A percentile compares a stretch with the other conserved stretches of the same genome.
phyloP scores from a whole-genome alignment of 257 asterid species.

The Ajuga chamaepitys region DNA sequence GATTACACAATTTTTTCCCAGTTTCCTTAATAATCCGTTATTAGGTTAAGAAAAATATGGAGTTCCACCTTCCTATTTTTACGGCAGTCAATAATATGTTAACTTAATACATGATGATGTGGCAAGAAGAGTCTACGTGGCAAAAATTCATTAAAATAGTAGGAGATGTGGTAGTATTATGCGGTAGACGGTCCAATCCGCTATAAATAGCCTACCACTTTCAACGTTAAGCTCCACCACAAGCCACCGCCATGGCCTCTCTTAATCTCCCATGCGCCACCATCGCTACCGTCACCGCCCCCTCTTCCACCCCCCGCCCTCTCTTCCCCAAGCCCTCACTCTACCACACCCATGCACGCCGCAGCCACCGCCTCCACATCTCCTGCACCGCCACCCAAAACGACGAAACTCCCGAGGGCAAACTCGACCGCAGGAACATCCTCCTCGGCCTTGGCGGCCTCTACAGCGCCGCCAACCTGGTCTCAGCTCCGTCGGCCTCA shows the following conservation, averaged over 20 bases:
- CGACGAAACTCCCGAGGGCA: background rate
- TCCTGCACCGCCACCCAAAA: background rate
- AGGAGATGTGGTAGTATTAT: too few species aligned
- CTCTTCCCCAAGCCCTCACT: slow-evolving; percentile 17
- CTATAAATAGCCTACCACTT: too few species aligned
- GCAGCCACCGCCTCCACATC: background rate
- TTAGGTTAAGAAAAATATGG: too few species aligned
- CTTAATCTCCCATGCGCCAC: background rate
- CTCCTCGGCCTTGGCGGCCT: slow-evolving; percentile 16
- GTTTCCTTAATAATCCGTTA: too few species aligned
- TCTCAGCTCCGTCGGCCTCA: slow-evolving; percentile 2
- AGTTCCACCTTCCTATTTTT: too few species aligned
- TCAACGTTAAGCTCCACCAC: background rate
- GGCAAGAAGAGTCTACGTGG: too few species aligned
- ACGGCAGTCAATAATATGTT: too few species aligned
- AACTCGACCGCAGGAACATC: slow-evolving; percentile 20
- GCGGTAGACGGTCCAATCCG: too few species aligned
- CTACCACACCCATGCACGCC: slow-evolving; percentile 11
- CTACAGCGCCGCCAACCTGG: slow-evolving; percentile 10
- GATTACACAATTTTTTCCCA: too few species aligned
- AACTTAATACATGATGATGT: too few species aligned
- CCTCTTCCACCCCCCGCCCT: background rate
- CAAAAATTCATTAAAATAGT: too few species aligned
- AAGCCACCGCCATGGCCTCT: slow-evolving; percentile 2
- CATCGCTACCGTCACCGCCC: background rate